Evolutionary conservation across 352 stramenopile genomes (phyloP).

Genomic region (Phytophthora hybrid): DNA sequence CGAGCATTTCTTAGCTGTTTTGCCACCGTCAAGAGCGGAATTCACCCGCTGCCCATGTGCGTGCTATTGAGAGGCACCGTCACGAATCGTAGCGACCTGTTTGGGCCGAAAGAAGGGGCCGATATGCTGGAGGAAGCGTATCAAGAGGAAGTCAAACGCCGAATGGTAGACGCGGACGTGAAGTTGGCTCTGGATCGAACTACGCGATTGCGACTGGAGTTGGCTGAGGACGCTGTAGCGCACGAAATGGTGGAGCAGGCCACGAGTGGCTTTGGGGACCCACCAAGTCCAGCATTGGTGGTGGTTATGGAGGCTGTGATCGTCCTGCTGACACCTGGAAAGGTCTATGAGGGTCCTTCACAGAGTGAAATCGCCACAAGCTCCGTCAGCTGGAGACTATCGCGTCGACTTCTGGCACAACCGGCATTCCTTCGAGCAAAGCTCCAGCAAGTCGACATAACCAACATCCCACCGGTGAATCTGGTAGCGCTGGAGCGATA

Average conservation of each 20-base stretch:
- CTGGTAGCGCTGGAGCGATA: slow-evolving; percentile 65
- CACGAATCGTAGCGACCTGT: slow-evolving; percentile 54
- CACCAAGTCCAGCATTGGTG: slow-evolving; percentile 46
- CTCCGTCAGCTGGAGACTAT: slow-evolving; percentile 78
- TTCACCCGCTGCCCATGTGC: slow-evolving; percentile 70
- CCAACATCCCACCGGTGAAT: slow-evolving; percentile 61
- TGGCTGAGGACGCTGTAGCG: slow-evolving; percentile 24
- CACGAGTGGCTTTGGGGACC: neutral
- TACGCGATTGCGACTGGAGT: slow-evolving; percentile 27
- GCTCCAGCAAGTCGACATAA: slow-evolving; percentile 52
- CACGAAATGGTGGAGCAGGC: slow-evolving; percentile 31
- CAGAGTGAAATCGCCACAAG: slow-evolving; percentile 39
- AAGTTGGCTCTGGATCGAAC: slow-evolving; percentile 61
- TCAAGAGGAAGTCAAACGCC: slow-evolving; percentile 18
- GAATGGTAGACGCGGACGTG: slow-evolving; percentile 55
- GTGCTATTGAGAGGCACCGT: slow-evolving; percentile 64
- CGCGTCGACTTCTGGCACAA: slow-evolving; percentile 57
- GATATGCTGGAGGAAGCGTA: slow-evolving; percentile 27
- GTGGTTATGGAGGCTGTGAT: slow-evolving; percentile 86
- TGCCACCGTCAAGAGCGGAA: slow-evolving; percentile 65
- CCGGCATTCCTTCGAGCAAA: slow-evolving; percentile 59
- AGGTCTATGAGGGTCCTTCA: slow-evolving; percentile 68
- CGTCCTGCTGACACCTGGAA: slow-evolving; percentile 75
- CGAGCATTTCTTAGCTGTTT: slow-evolving; percentile 70
- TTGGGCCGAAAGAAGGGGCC: slow-evolving; percentile 19